Evolutionary conservation across 257 asterid species (phyloP), one percentile per base, ranked within the genome.

Genomic region (Ajuga chamaepitys): DNA sequence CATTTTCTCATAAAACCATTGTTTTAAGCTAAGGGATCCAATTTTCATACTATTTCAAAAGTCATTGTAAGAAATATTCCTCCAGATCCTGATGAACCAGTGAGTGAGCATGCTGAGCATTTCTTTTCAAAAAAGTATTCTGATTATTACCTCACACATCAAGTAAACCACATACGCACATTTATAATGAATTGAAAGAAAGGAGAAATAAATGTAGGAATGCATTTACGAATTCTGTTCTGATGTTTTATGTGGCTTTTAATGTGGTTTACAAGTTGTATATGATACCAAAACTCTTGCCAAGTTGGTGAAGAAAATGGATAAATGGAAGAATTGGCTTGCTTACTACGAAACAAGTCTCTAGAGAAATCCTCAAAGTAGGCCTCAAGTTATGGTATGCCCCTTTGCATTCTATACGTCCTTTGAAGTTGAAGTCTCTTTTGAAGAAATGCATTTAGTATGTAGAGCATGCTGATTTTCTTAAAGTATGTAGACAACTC

Each of bases 1-100:
- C 26, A 9, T 18, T 18, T 67, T 64, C 42, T 37, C 18, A 28
- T 12, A 53, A 7, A n/a, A 24, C 38, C 14, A 9, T 40, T 21
- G 18, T 38, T 53, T 55, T 41, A 16, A 61, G 18, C 32, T 12
- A n/a, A 2, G 34, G 71, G 20, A 42, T 56, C 66, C 41, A 7
- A 60, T 28, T 37, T 62, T 6, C 30, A 30, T 62, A 75, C 53
- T 16, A 12, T 72, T 40, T 59, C 79, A 64, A 80, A 91, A 96
- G 97, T 91, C 64, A 95, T 91, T 62, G 96, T 91, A 73, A 86
- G 95, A 78, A 90, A 86, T 78, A 86, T 88, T 70, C 98, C 98
- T 74, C 82, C 96, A 2, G 96, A 91, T 62, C 84, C 79, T 38
- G 96, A 91, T 73, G 95, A 86, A 75, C 80, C 96, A 25, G 88